Percentiles rank a stretch among this genome's conserved stretches.
Conservation (phyloP, 2,329 filamentous ascomycete genomes). For the Colletotrichum sp. region DNA sequence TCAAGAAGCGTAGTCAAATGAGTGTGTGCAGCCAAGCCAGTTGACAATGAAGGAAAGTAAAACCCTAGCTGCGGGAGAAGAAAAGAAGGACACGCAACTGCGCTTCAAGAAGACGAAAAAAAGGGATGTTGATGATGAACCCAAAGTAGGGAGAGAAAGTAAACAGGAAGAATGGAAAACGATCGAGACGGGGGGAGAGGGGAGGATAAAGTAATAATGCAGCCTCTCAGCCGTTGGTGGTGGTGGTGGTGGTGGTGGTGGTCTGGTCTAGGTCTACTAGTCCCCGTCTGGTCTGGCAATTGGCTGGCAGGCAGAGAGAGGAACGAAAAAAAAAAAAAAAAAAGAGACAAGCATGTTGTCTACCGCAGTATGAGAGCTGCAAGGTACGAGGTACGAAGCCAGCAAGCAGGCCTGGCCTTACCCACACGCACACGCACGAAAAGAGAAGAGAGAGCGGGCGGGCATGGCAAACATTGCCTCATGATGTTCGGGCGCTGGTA, state of each 20-base stretch:
- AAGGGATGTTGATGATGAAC: conserved; percentile 31
- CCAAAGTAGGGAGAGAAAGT: conserved; percentile 30
- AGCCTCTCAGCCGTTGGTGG: conserved; percentile 25
- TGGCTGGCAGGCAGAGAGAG: background rate
- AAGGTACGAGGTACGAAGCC: background rate
- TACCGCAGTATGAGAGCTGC: background rate
- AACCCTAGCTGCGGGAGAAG: conserved; percentile 46
- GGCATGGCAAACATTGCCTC: conserved; percentile 24
- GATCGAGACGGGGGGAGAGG: conserved; percentile 16
- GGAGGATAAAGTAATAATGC: conserved; percentile 30
- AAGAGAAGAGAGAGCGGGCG: conserved; percentile 12
- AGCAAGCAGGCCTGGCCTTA: background rate
- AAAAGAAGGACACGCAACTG: conserved; percentile 39
- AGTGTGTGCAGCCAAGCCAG: conserved; percentile 64
- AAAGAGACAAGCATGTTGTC: conserved; percentile 25
- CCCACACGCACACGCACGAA: background rate
- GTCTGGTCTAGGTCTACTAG: background rate
- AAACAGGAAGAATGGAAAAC: conserved; percentile 26
- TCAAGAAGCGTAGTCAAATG: conserved; percentile 54
- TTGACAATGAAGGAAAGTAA: conserved; percentile 51
- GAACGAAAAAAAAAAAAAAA: background rate
- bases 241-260: background rate
- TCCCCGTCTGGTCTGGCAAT: conserved; percentile 1
- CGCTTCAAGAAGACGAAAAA: conserved; percentile 45
- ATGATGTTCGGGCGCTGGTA: conserved; percentile 36